Evolutionary conservation across 2,329 filamentous ascomycete species (phyloP).

Genomic region (Massarina eburnea): DNA sequence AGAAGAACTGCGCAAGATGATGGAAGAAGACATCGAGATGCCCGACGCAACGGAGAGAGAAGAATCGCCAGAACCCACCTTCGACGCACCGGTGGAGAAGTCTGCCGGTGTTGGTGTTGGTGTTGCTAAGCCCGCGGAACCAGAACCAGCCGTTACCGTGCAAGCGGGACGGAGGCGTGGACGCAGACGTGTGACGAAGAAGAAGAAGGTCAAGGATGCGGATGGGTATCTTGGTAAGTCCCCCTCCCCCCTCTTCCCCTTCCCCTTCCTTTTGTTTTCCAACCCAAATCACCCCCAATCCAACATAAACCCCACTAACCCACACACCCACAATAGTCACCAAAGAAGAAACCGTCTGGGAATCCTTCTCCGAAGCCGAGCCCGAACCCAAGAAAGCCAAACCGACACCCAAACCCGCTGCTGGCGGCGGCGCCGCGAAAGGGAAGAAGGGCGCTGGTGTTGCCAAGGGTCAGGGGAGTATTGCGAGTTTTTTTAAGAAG

Average conservation of each 20-base stretch:
- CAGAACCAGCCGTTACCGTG: slow-evolving; percentile 40
- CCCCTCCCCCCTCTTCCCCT: slow-evolving; percentile 4
- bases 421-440: slow-evolving; percentile 54
- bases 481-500: slow-evolving; percentile 91
- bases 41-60: slow-evolving; percentile 54
- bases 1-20: slow-evolving; percentile 70
- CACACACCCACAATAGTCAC: slow-evolving; percentile 68
- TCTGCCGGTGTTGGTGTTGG: too few species aligned
- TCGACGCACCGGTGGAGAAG: slow-evolving; percentile 35
- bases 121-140: slow-evolving; percentile 25
- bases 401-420: slow-evolving; percentile 31
- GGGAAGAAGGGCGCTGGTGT: slow-evolving; percentile 48
- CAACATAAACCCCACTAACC: slow-evolving; percentile 12
- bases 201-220: slow-evolving; percentile 82
- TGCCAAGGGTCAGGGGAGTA: slow-evolving; percentile 67
- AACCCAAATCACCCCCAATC: neutral
- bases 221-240: slow-evolving; percentile 82
- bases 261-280: slow-evolving; percentile 4
- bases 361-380: slow-evolving; percentile 92
- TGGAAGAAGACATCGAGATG: slow-evolving; percentile 68
- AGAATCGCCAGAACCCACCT: slow-evolving; percentile 22
- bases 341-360: slow-evolving; percentile 81
- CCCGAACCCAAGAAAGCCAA: slow-evolving; percentile 61
- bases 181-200: slow-evolving; percentile 79
- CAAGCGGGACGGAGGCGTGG: slow-evolving; percentile 71